Evolutionary conservation across 2,329 filamentous ascomycete genomes (phyloP).

Genomic region (Beauveria asiatica): DNA sequence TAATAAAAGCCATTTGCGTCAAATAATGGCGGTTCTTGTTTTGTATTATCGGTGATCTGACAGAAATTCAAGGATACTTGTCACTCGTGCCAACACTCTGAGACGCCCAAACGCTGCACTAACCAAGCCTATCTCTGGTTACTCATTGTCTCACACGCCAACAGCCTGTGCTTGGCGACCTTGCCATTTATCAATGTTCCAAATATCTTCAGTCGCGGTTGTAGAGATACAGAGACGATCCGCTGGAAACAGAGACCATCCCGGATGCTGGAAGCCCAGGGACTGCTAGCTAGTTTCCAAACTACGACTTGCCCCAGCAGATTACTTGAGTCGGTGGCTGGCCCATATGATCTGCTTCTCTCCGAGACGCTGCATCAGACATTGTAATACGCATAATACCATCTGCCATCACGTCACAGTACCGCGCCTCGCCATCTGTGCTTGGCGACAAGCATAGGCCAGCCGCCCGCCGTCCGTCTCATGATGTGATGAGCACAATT

Average conservation of each 20-base stretch:
- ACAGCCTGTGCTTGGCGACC: not conserved
- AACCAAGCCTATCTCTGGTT: not conserved
- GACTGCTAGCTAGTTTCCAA: not conserved
- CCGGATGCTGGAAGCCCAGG: too few species aligned
- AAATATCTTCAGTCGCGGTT: not conserved
- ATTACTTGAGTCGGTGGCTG: not conserved
- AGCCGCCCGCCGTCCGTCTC: not conserved
- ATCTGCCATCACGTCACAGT: conserved; percentile 4
- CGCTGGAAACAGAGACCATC: too few species aligned
- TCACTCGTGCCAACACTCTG: not conserved
- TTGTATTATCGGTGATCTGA: not conserved
- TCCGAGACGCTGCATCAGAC: conserved; percentile 2
- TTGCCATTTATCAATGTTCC: too few species aligned
- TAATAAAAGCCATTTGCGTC: not conserved
- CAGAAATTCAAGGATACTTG: not conserved
- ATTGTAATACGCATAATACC: not conserved
- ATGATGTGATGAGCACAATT: not conserved
- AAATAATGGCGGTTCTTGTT: not conserved
- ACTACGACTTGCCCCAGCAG: not conserved
- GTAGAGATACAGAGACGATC: too few species aligned
- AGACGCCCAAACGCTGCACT: not conserved
- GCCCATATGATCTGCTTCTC: conserved; percentile 1
- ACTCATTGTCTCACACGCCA: not conserved
- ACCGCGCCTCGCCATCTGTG: not conserved
- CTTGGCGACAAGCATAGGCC: not conserved